A percentile compares a stretch with the other conserved stretches of the same genome.
These are phyloP conservation scores for Phytopythium aichiense DNA, from an alignment of 352 stramenopile species.

Conservation along the genomic window DNA sequence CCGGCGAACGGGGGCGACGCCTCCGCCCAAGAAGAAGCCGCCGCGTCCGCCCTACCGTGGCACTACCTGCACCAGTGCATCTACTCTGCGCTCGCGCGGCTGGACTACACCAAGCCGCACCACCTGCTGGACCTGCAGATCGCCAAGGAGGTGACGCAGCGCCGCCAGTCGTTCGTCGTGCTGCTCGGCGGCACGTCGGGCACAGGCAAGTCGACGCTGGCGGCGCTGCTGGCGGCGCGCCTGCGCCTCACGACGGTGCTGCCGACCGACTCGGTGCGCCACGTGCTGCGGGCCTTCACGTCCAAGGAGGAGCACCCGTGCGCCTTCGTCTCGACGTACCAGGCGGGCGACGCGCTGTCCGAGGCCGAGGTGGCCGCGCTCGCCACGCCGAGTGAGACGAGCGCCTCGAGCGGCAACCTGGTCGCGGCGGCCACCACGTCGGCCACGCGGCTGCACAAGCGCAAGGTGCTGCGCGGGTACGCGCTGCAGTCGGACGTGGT, in stretches of 20 bases:
- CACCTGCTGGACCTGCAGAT: slow-evolving; percentile 83
- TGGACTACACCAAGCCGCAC: slow-evolving; percentile 85
- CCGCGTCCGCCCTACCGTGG: slow-evolving; percentile 40
- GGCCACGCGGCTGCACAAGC: slow-evolving; percentile 70
- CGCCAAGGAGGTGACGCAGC: slow-evolving; percentile 84
- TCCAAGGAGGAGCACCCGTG: slow-evolving; percentile 78
- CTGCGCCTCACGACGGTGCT: slow-evolving; percentile 81
- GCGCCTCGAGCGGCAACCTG: slow-evolving; percentile 14
- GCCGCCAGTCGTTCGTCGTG: slow-evolving; percentile 82
- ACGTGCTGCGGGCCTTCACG: slow-evolving; percentile 77
- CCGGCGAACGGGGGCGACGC: neutral
- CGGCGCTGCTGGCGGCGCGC: slow-evolving; percentile 65
- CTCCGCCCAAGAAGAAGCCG: neutral
- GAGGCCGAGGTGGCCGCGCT: slow-evolving; percentile 46
- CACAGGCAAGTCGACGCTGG: slow-evolving; percentile 85
- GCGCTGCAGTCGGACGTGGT: slow-evolving; percentile 79
- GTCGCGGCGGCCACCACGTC: slow-evolving; percentile 43
- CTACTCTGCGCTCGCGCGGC: slow-evolving; percentile 65
- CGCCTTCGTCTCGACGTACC: slow-evolving; percentile 85
- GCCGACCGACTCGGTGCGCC: slow-evolving; percentile 81
- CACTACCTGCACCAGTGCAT: slow-evolving; percentile 79
- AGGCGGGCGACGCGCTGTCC: slow-evolving; percentile 74
- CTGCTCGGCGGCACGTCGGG: slow-evolving; percentile 84
- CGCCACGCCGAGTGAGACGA: slow-evolving; percentile 17
- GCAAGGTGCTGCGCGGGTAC: slow-evolving; percentile 78